Conservation (phyloP, 1,284 basidiomycete species). For the Porogramme epimiltina region DNA sequence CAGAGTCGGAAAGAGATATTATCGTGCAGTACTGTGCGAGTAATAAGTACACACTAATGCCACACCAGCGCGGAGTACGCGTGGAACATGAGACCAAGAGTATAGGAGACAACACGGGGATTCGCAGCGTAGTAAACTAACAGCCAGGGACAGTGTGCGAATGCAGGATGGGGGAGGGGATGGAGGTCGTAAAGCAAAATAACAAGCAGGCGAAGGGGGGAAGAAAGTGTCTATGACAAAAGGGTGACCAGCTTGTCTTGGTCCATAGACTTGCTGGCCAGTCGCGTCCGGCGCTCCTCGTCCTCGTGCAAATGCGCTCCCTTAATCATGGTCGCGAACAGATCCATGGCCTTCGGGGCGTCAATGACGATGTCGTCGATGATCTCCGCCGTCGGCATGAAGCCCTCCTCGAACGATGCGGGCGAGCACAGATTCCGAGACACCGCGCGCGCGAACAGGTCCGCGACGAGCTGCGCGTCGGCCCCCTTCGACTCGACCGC, state of each 20-base stretch:
- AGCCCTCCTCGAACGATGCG: slow-evolving; percentile 65
- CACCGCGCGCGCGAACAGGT: slow-evolving; percentile 61
- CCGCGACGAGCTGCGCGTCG: slow-evolving; percentile 80
- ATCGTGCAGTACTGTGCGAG: slow-evolving; percentile 26
- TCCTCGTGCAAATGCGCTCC: slow-evolving; percentile 66
- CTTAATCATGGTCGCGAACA: slow-evolving; percentile 76
- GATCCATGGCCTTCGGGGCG: slow-evolving; percentile 82
- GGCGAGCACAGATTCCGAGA: slow-evolving; percentile 56
- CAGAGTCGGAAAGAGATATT: slow-evolving; percentile 20
- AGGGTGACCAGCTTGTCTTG: slow-evolving; percentile 59
- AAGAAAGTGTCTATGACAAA: slow-evolving; percentile 47
- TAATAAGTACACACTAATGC: slow-evolving; percentile 27
- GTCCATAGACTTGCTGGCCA: slow-evolving; percentile 62
- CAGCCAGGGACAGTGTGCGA: slow-evolving; percentile 6
- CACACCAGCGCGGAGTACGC: slow-evolving; percentile 22
- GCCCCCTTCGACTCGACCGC: slow-evolving; percentile 83
- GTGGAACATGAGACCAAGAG: slow-evolving; percentile 25
- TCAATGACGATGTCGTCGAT: slow-evolving; percentile 90
- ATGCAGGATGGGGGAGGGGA: not conserved
- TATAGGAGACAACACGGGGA: slow-evolving; percentile 19
- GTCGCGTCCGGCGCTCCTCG: slow-evolving; percentile 53
- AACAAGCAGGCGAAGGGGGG: slow-evolving; percentile 19
- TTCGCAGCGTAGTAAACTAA: slow-evolving; percentile 9
- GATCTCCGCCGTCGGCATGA: slow-evolving; percentile 68
- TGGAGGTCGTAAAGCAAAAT: not conserved